These are phyloP conservation scores for Mycena vulgaris DNA, from an alignment of 768 basidiomycete species.

Conservation along the genomic window DNA sequence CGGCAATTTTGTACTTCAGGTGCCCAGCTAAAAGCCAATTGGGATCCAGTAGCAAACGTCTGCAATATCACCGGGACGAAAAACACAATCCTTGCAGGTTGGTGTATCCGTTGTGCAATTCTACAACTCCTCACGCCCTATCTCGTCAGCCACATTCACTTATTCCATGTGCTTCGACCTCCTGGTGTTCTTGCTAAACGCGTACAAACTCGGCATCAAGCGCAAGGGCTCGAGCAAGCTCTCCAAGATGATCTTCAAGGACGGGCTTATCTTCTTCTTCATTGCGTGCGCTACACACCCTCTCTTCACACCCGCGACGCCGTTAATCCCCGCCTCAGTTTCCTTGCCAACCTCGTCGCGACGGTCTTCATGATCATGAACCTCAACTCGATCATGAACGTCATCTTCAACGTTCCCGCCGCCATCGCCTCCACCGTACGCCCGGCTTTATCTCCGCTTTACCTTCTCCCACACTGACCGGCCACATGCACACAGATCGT, in stretches of 20 bases:
- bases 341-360: constrained; percentile 59
- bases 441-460: constrained; percentile 18
- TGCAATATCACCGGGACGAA: constrained; percentile 75
- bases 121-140: too few species aligned
- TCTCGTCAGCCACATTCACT: constrained; percentile 79
- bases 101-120: too few species aligned
- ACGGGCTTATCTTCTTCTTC: constrained; percentile 83
- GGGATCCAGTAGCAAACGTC: constrained; percentile 60
- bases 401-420: constrained; percentile 78
- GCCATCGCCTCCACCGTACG: constrained; percentile 66
- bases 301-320: background rate
- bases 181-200: constrained; percentile 70
- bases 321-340: constrained; percentile 47
- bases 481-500: constrained; percentile 56
- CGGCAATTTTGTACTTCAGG: constrained; percentile 52
- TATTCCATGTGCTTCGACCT: constrained; percentile 86
- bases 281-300: constrained; percentile 68
- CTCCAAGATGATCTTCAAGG: constrained; percentile 75
- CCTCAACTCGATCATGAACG: constrained; percentile 76
- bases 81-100: constrained; percentile 74
- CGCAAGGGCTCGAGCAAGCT: constrained; percentile 60
- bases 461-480: background rate
- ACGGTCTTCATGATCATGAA: constrained; percentile 78
- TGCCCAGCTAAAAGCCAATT: constrained; percentile 70
- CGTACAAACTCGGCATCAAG: constrained; percentile 66